Evolutionary conservation across 768 basidiomycete genomes (phyloP).

Genomic region (Sporobolomyces phaffii): DNA sequence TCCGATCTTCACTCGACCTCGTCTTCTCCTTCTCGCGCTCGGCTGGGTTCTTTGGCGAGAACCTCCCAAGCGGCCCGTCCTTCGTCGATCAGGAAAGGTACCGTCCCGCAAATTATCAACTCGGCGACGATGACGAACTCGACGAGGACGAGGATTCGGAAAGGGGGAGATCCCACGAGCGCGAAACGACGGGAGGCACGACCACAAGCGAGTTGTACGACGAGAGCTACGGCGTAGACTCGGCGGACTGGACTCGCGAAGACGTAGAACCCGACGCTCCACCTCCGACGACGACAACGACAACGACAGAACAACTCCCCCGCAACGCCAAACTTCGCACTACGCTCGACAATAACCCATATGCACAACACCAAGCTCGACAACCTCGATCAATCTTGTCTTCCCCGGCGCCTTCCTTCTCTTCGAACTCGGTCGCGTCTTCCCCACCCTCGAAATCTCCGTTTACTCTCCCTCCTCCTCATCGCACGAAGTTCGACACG

Average conservation of each 20-base stretch:
- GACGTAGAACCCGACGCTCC: slow-evolving; percentile 1
- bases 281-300: background rate
- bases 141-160: slow-evolving; percentile 12
- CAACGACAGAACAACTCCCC: background rate
- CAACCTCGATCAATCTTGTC: background rate
- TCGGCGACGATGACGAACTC: slow-evolving; percentile 6
- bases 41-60: slow-evolving; percentile 38
- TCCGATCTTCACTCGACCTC: slow-evolving; percentile 29
- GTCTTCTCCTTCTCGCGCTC: slow-evolving; percentile 39
- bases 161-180: background rate
- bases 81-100: slow-evolving; percentile 30
- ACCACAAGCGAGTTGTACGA: background rate
- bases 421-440: background rate
- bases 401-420: background rate
- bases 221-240: background rate
- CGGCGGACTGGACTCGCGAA: no score
- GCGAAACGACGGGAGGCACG: background rate
- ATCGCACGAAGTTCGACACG: no score
- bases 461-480: background rate
- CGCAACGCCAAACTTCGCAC: slow-evolving; percentile 5
- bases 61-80: slow-evolving; percentile 32
- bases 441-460: background rate
- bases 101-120: background rate
- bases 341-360: background rate
- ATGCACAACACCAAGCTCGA: background rate